Percentiles rank a stretch among this genome's conserved stretches.
phyloP scores from a whole-genome alignment of 2,329 filamentous ascomycete genomes.

The Clonostachys rosea region DNA sequence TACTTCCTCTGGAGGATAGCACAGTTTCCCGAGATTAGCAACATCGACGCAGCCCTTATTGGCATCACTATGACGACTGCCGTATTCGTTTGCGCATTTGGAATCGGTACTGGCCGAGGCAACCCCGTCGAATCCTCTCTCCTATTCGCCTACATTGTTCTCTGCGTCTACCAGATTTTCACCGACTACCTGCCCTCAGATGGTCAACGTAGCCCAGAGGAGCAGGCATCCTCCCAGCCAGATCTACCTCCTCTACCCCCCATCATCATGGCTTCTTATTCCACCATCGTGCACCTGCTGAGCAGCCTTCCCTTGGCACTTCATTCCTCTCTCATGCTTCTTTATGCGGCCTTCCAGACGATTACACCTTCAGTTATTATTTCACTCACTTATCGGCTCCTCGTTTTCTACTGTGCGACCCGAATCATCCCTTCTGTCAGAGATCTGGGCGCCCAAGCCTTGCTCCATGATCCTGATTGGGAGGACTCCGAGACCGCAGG shows the following conservation, averaged over 20 bases:
- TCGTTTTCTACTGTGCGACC: slow-evolving; percentile 93
- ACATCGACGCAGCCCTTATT: slow-evolving; percentile 87
- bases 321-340: slow-evolving; percentile 77
- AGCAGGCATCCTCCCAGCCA: slow-evolving; percentile 54
- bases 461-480: slow-evolving; percentile 79
- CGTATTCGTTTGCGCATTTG: slow-evolving; percentile 88
- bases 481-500: slow-evolving; percentile 83
- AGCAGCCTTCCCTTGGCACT: slow-evolving; percentile 79
- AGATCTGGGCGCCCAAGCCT: slow-evolving; percentile 75
- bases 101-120: slow-evolving; percentile 87
- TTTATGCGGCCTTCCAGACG: slow-evolving; percentile 88
- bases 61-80: slow-evolving; percentile 89
- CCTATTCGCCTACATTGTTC: slow-evolving; percentile 94
- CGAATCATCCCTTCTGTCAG: slow-evolving; percentile 92
- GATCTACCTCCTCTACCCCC: slow-evolving; percentile 95
- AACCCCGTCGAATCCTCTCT: slow-evolving; percentile 94
- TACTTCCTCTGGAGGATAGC: slow-evolving; percentile 97
- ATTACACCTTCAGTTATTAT: slow-evolving; percentile 96
- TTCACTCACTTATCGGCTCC: slow-evolving; percentile 86
- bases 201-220: slow-evolving; percentile 44
- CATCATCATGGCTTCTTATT: slow-evolving; percentile 97
- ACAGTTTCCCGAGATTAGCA: slow-evolving; percentile 88
- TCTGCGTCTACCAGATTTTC: slow-evolving; percentile 98
- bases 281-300: slow-evolving; percentile 79
- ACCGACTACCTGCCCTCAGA: slow-evolving; percentile 91